Evolutionary conservation across 208 protist genomes (phyloP).

Genomic region (Trypanosomatidae sp.): DNA sequence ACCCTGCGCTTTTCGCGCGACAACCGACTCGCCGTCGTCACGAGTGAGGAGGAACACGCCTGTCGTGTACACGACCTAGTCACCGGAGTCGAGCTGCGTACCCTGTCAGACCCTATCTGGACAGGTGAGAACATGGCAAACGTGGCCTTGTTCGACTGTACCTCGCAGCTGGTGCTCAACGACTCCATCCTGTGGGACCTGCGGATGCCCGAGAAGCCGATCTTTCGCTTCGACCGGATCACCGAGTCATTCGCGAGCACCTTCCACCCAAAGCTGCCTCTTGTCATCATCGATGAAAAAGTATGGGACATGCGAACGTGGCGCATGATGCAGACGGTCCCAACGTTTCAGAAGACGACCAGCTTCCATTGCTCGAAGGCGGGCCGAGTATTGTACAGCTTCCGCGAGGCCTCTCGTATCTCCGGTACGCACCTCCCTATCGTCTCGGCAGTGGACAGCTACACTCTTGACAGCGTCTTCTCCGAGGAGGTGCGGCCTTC

Average conservation of each 20-base stretch:
- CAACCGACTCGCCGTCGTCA: constrained; percentile 56
- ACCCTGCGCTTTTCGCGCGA: constrained; percentile 72
- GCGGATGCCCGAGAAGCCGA: constrained; percentile 56
- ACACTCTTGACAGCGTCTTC: constrained; percentile 76
- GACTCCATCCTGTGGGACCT: constrained; percentile 88
- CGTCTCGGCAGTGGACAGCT: constrained; percentile 80
- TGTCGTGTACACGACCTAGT: constrained; percentile 71
- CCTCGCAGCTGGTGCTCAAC: constrained; percentile 74
- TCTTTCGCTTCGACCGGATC: constrained; percentile 88
- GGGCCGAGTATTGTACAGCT: constrained; percentile 76
- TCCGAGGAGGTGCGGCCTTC: constrained; percentile 70
- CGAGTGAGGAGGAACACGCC: constrained; percentile 57
- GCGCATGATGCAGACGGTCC: constrained; percentile 73
- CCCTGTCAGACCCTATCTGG: constrained; percentile 71
- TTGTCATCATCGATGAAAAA: constrained; percentile 85
- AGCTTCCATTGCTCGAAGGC: constrained; percentile 61
- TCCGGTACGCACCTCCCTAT: constrained; percentile 44
- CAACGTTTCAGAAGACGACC: constrained; percentile 68
- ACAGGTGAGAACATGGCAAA: constrained; percentile 73
- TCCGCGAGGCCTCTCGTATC: constrained; percentile 49
- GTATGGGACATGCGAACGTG: constrained; percentile 86
- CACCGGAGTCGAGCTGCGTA: constrained; percentile 48
- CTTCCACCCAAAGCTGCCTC: constrained; percentile 74
- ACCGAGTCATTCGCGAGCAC: constrained; percentile 75
- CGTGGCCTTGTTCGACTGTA: constrained; percentile 76